Conservation (phyloP, 306 rosid genomes). For the Trifolium fragiferum region DNA sequence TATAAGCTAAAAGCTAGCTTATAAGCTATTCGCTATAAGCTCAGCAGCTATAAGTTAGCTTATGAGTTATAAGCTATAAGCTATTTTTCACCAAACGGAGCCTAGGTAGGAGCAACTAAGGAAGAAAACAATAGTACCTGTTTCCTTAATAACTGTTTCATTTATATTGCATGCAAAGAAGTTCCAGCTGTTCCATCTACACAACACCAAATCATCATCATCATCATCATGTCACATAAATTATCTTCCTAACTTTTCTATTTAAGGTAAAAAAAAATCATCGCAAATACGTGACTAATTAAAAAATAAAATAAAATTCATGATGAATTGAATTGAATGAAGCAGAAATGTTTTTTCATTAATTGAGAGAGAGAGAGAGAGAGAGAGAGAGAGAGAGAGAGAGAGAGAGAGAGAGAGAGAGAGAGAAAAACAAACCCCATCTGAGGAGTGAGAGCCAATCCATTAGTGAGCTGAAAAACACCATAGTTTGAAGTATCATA, state of each 20-base stretch:
- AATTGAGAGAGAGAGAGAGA: background rate
- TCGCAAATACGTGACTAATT: background rate
- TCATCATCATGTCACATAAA: slow-evolving; percentile 22
- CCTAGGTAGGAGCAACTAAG: too few relatives aligned
- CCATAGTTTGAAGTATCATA: slow-evolving; percentile 90
- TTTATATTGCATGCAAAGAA: slow-evolving; percentile 92
- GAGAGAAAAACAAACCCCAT: slow-evolving; percentile 73
- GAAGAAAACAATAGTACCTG: slow-evolving; percentile 54
- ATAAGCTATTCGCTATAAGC: too few relatives aligned
- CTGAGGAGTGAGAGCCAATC: slow-evolving; percentile 90
- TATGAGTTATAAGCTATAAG: too few relatives aligned
- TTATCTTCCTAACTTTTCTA: background rate
- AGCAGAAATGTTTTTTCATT: background rate
- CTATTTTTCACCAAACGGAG: too few relatives aligned
- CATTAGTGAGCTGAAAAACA: slow-evolving; percentile 66
- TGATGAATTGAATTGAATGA: background rate
- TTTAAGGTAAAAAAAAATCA: background rate
- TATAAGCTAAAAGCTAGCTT: too few relatives aligned
- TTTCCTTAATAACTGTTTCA: slow-evolving; percentile 86
- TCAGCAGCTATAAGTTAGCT: too few relatives aligned
- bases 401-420: background rate
- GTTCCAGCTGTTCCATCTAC: slow-evolving; percentile 99
- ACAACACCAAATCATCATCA: slow-evolving; percentile 22
- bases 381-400: background rate
- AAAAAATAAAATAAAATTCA: background rate